Conservation (phyloP, 768 basidiomycete genomes). For the Suillus weaverae region DNA sequence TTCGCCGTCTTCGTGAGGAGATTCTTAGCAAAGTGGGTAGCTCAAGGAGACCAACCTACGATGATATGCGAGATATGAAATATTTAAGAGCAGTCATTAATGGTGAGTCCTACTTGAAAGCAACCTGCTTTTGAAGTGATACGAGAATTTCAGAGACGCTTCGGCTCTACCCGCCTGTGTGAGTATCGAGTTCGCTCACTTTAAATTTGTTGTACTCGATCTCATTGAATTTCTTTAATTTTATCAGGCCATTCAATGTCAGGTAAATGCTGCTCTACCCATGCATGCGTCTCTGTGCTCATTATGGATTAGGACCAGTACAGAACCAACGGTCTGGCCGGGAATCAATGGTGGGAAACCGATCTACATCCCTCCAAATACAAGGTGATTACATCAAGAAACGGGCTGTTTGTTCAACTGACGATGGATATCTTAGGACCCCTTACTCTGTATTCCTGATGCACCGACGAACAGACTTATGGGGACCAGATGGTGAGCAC, state of each 20-base stretch:
- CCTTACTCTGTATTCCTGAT: slow-evolving; percentile 52
- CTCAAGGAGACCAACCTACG: slow-evolving; percentile 28
- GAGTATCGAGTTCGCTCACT: slow-evolving; percentile 3
- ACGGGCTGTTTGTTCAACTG: background rate
- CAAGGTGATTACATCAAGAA: slow-evolving; percentile 22
- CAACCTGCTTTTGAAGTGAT: background rate
- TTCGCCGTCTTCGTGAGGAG: slow-evolving; percentile 32
- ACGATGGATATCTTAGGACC: slow-evolving; percentile 25
- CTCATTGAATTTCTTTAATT: background rate
- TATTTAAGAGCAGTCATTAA: slow-evolving; percentile 42
- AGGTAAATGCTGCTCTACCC: slow-evolving; percentile 8
- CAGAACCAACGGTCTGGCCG: slow-evolving; percentile 23
- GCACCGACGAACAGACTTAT: slow-evolving; percentile 62
- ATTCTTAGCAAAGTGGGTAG: slow-evolving; percentile 28
- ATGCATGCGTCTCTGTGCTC: background rate
- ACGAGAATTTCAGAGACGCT: slow-evolving; percentile 26
- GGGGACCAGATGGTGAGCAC: slow-evolving; percentile 63
- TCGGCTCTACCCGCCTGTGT: slow-evolving; percentile 33
- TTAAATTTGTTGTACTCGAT: background rate
- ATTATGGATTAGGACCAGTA: slow-evolving; percentile 22
- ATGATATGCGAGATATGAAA: slow-evolving; percentile 38
- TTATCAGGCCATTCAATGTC: slow-evolving; percentile 25
- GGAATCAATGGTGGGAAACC: slow-evolving; percentile 25
- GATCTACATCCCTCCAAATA: slow-evolving; percentile 34
- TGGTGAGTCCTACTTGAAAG: slow-evolving; percentile 16